Conservation (phyloP, 2,329 filamentous ascomycete genomes). For the Cercospora citrullina region DNA sequence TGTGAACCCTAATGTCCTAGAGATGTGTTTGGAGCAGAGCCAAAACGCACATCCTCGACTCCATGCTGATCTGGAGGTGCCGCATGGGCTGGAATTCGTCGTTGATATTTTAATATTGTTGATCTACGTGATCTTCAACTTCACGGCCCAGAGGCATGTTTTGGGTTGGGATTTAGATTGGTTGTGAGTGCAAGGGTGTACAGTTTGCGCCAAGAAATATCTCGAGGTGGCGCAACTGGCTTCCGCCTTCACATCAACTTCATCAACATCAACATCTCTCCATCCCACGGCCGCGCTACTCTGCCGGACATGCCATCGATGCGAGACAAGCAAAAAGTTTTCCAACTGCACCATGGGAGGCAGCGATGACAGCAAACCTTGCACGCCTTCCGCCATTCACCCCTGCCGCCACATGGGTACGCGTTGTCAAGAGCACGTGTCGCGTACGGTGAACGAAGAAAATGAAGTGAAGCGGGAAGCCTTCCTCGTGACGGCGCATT, state of each 20-base stretch:
- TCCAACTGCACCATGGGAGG: neutral
- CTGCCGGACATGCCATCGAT: neutral
- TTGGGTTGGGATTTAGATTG: slow-evolving; percentile 3
- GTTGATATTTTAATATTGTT: neutral
- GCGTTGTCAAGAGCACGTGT: neutral
- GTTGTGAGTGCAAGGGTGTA: neutral
- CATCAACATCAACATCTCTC: neutral
- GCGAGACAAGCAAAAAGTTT: neutral
- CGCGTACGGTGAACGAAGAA: neutral
- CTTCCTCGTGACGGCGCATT: neutral
- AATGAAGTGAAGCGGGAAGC: neutral
- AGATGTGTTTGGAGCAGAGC: neutral
- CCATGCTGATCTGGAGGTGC: neutral
- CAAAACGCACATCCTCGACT: neutral
- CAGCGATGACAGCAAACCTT: neutral
- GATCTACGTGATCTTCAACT: neutral
- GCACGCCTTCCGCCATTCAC: neutral
- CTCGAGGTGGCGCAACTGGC: neutral
- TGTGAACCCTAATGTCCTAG: neutral
- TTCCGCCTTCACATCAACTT: neutral
- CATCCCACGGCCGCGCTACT: neutral
- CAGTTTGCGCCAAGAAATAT: neutral
- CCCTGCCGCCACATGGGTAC: neutral
- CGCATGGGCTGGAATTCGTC: neutral
- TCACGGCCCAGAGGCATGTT: neutral